Evolutionary conservation across 2,329 filamentous ascomycete genomes (phyloP), one percentile per base, ranked within the genome.

Genomic region (Ophiostoma ulmi): DNA sequence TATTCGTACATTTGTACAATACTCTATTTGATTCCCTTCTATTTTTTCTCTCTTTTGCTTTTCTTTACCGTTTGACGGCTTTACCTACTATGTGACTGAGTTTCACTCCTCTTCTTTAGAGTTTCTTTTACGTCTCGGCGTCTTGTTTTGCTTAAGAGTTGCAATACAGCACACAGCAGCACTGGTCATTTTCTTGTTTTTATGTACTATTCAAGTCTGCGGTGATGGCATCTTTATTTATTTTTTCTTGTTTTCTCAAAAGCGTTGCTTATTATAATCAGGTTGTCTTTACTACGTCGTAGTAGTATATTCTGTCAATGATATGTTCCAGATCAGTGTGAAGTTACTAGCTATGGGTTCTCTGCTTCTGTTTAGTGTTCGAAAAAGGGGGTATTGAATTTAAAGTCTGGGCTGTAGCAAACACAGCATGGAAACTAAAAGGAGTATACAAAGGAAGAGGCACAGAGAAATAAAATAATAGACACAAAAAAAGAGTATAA

Each of bases 341-440:
- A 39, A n/a, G 44, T 35, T 7, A 58, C 26, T 22, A 17, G 6
- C 48, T 8, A 11, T 55, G 48, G 1, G 41, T 1, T 44, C 41
- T 13, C 48, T 55, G 7, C 20, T 55, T 22, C 31, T 38, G 44
- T 38, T 22, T 36, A 63, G 31, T 64, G 38, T 36, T 68, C 13
- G 58, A 35, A 20, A 36, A 63, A 58, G 20, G 26, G 58, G 58
- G 58, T 63, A 63, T 63, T 63, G 58, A 63, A 63, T 7, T n/a
- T 5, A 10, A n/a, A 52, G 41, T 5, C 17, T 44, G 66, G 64
- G 20, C 31, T n/a, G 35, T 39, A 65, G 10, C 14, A 35, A 39
- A 31, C 26, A 67, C 14, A 41, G 14, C n/a, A 68, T 55, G 11
- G 20, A 36, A 52, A 26, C 52, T n/a, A 61, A 61, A 58, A n/a